Percentiles rank a stretch among this genome's conserved stretches.
Evolutionary conservation across 441 rosid genomes (phyloP).

Genomic region (Pelargonium cotyledonis): DNA sequence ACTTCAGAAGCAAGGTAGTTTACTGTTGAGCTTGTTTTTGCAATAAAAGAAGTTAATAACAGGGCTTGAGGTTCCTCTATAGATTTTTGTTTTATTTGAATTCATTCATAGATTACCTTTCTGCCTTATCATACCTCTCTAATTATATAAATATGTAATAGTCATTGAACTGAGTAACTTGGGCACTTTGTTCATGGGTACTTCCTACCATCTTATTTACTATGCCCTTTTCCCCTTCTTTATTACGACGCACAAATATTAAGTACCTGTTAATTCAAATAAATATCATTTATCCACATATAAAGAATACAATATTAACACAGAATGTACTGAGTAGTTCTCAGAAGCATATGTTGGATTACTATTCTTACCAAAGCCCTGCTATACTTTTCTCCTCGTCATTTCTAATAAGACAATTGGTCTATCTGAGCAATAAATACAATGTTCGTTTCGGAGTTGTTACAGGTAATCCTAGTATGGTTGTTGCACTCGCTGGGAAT

Average conservation of each 20-base stretch:
- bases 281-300: too few species aligned
- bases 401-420: neutral
- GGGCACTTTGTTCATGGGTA: too few species aligned
- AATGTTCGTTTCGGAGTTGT: conserved; percentile 5
- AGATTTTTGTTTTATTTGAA: neutral
- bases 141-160: neutral
- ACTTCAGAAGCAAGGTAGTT: conserved; percentile 43
- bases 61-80: neutral
- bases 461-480: conserved; percentile 42
- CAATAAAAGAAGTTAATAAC: neutral
- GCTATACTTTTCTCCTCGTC: neutral
- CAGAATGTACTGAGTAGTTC: too few species aligned
- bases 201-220: too few species aligned
- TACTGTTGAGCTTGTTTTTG: neutral
- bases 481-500: conserved; percentile 47
- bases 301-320: too few species aligned
- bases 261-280: too few species aligned
- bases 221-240: too few species aligned
- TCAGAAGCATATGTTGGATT: too few species aligned
- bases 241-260: too few species aligned
- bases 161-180: neutral
- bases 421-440: neutral
- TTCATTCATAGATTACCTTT: neutral
- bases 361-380: too few species aligned
- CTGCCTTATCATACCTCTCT: neutral